These are phyloP conservation scores for Neurospora tetraspora DNA, from an alignment of 495 filamentous ascomycete species.

Conservation along the genomic window DNA sequence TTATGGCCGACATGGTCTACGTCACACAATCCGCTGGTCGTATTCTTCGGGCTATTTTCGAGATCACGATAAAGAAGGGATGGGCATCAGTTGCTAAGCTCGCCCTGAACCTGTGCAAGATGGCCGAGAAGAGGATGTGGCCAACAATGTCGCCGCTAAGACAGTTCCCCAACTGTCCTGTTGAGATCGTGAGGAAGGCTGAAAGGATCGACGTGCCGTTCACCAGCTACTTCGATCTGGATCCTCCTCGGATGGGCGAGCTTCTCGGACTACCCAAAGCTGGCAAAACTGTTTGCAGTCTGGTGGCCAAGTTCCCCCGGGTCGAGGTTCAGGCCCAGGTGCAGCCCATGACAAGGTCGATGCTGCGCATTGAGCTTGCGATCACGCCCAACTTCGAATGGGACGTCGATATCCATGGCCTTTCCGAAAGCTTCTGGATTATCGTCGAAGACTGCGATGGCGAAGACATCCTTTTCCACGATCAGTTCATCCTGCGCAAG, in stretches of 20 bases:
- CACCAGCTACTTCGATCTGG: constrained; percentile 87
- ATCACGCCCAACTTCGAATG: constrained; percentile 95
- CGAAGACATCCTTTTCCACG: constrained; percentile 91
- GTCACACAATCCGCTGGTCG: constrained; percentile 96
- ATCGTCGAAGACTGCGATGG: constrained; percentile 95
- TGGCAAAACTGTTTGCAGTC: constrained; percentile 70
- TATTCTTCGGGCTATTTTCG: constrained; percentile 91
- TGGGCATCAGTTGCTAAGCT: constrained; percentile 92
- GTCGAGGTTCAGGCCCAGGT: constrained; percentile 86
- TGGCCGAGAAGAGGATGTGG: constrained; percentile 99
- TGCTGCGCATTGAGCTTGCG: constrained; percentile 88
- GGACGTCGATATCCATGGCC: constrained; percentile 83
- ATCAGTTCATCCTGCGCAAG: constrained; percentile 83
- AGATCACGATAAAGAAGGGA: constrained; percentile 91
- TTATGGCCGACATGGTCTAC: constrained; percentile 99
- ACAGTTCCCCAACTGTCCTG: constrained; percentile 73
- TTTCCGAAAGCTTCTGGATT: constrained; percentile 91
- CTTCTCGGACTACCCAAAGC: constrained; percentile 86
- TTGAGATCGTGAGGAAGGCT: constrained; percentile 81
- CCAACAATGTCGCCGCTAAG: constrained; percentile 93
- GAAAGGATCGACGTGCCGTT: constrained; percentile 94
- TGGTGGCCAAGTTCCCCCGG: constrained; percentile 88
- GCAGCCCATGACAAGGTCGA: constrained; percentile 88
- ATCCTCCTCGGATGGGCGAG: constrained; percentile 95
- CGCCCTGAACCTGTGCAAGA: constrained; percentile 93